Base-by-base conservation (phyloP, 768 basidiomycete genomes). In the Lactarius indigo region DNA sequence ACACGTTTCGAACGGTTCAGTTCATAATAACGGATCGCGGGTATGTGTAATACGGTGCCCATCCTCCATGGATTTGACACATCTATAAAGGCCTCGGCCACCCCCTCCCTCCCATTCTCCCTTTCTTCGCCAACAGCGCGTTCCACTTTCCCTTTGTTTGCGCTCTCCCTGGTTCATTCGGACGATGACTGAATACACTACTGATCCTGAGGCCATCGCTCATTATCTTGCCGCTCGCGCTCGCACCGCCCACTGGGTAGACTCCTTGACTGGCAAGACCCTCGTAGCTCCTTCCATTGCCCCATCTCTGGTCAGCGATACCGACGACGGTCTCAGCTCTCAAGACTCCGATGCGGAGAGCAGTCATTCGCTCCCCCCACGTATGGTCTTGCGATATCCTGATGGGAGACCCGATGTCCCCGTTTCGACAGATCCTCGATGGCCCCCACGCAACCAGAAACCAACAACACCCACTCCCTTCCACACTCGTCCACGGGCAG, bases 371-470 rank as follows among this genome's bases (percentile, higher is more conserved):
- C 71, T 85, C 13, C 90, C 90, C 1, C 90, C 90, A 4, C 85
- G 83, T 71, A 90, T 92, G 87, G 76, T 91, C 66, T 76, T 91
- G 71, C 84, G 84, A 63, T 92, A 86, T 74, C 80, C 78, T 26
- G 85, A 89, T 72, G 89, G 90, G n/a, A 52, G 70, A 44, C 67
- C 69, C 20, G 69, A 70, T 50, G 59, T 69, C 4, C 30, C 70
- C 12, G 64, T 70, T 35, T 63, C 70, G 3, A 33, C 10, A 2
- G 18, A 56, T 18, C 0, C 31, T 9, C 57, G n/a, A 30, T 69
- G 68, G 68, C 31, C 33, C 7, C 28, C 64, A 42, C 60, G 39
- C 9, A 17, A 26, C 55, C 55, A 63, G 30, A 66, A 60, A 17
- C 39, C 33, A 3, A 31, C 59, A 17, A 31, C 64, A n/a, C 61